These are phyloP conservation scores for Trichoderma sp. DNA, from an alignment of 2,329 filamentous ascomycete genomes.

Conservation along the genomic window DNA sequence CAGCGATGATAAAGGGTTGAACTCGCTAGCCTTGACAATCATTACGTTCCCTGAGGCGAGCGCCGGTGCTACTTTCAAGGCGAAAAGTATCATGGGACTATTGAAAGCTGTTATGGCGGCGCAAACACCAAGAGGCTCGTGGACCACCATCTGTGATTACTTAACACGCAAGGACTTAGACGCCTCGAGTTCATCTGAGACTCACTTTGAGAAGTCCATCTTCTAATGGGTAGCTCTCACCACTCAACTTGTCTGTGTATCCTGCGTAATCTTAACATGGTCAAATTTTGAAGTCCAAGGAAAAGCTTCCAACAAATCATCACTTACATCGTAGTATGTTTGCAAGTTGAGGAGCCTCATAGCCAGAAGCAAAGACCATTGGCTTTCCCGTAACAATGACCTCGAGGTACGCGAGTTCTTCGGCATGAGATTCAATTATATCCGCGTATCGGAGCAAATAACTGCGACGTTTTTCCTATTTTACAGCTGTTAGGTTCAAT, in stretches of 20 bases:
- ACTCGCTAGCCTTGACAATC: not conserved
- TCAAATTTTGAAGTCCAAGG: not conserved
- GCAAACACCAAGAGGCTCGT: not conserved
- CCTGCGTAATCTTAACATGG: not conserved
- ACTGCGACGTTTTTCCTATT: not conserved
- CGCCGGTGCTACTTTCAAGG: not conserved
- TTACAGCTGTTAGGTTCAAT: not conserved
- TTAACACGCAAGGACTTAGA: not conserved
- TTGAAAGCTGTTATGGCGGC: not conserved
- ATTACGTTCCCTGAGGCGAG: not conserved
- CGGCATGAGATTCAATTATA: not conserved
- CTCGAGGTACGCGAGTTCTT: not conserved
- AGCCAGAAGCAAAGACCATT: not conserved
- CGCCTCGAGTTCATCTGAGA: not conserved
- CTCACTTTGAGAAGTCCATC: not conserved
- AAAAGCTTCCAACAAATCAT: not conserved
- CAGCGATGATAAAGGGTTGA: not conserved
- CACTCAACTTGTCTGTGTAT: not conserved
- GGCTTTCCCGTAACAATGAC: not conserved
- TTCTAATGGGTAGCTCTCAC: not conserved
- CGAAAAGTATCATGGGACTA: not conserved
- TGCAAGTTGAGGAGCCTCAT: not conserved
- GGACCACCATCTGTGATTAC: not conserved
- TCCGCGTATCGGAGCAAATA: not conserved
- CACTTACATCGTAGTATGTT: not conserved